Base-by-base conservation (phyloP, 2,329 filamentous ascomycete species). In the Colletotrichum viniferum region DNA sequence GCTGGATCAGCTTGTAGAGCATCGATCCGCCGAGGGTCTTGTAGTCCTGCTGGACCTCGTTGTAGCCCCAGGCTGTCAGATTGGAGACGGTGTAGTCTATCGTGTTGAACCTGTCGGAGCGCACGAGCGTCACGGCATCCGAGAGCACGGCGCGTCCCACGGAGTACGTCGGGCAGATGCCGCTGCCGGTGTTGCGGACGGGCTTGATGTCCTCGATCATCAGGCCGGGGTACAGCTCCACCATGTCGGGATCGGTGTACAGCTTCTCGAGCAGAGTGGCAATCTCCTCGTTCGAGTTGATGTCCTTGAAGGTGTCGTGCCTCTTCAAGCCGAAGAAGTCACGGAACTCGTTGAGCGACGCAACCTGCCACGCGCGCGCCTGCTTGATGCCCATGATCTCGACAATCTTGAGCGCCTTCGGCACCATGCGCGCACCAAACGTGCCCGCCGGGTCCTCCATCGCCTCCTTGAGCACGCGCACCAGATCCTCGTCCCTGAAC, bases 211-310 rank as follows among this genome's bases (percentile, higher is more conserved):
- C 87, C 80, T 93, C 91, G n/a, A 90, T 85, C 76, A 94, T 89
- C 2, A 94, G 83, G 12, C 93, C 93, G 1, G 93, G 92, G 79
- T 94, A 94, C 7, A 94, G 85, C 80, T 95, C 93, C 14, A 95
- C 91, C 80, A 89, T 90, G 77, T 94, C 92, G 0, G 92, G 91
- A 63, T 92, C 87, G 26, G 89, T 87, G 81, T 94, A 94, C 14
- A 94, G 84, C 77, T 90, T 86, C 75, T 90, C 88, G 5, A 94
- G 86, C 9, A 87, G 84, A 32, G 88, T 84, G 2, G 88, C 87
- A 34, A 93, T 88, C n/a, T 90, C 86, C 3, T 85, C 84, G 77
- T 93, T 86, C 2, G 86, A 83, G 77, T 90, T 92, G 79, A 94
- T 91, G 58, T 92, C 90, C 68, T 86, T 86, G 79, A 93, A 93